Evolutionary conservation across 2,329 filamentous ascomycete species (phyloP), one percentile per base, ranked within the genome.

Genomic region (Salinomyces thailandicus): DNA sequence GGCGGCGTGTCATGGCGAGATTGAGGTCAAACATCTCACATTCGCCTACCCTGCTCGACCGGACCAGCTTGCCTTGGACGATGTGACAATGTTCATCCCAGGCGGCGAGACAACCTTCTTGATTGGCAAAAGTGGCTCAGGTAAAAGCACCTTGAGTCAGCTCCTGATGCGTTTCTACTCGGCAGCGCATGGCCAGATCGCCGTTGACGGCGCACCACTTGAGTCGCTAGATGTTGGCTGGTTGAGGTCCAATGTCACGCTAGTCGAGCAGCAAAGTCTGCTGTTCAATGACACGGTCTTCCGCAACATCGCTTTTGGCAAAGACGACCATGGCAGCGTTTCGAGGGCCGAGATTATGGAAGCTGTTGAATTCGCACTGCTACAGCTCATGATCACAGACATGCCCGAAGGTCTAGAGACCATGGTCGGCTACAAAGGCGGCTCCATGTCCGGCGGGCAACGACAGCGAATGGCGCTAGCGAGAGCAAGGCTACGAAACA

Each of bases 111-210:
- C 80, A 3, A 85, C 78, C 0, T 95, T 91, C 51, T 68, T 96
- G 2, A 75, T 95, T 33, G 91, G 89, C 0, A 73, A 72, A 50
- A 94, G 85, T 51, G 91, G 91, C 0, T 94, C 85, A 2, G 89
- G 89, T 0, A 96, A 96, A 58, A 94, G 85, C 48, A 96, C 89
- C 0, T 54, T 96, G 1, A 79, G 81, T 1, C 85, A 85, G 52
- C 68, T 96, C 0, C 67, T 96, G 1, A 68, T 86, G 34, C 75
- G 79, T 9, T 82, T 93, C 48, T 94, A 95, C 52, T 65, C 73
- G 5, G 75, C 83, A 0, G 58, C 62, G 0, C 62, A 62, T 0
- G 89, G 87, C 0, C 58, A 72, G 0, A 77, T 95, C 12, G 55
- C 70, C 0, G 63, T 96, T 7, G 85, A 93, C 50, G 77, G 73